These are phyloP conservation scores for Magnaporthiopsis incrustans DNA, from an alignment of 2,329 filamentous ascomycete genomes.

Conservation along the genomic window DNA sequence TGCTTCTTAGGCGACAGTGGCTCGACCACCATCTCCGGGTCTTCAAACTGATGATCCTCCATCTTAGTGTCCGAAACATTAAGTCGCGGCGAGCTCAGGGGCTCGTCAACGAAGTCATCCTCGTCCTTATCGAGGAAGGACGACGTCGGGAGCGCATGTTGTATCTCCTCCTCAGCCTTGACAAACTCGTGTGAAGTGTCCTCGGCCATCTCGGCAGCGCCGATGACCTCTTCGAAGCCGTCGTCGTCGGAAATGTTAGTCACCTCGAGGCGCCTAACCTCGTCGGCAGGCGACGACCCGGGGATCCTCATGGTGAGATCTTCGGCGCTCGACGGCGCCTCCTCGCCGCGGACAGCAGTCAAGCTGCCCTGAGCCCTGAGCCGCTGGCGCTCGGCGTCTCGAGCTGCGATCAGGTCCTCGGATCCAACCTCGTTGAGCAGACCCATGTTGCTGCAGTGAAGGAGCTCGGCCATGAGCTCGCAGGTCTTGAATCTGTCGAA, in stretches of 20 bases:
- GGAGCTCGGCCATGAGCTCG: constrained; percentile 92
- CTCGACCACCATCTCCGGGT: constrained; percentile 47
- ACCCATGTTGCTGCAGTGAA: constrained; percentile 99
- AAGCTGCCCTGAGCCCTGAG: constrained; percentile 72
- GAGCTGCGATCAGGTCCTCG: constrained; percentile 72
- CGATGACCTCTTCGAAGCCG: constrained; percentile 83
- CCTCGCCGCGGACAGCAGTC: constrained; percentile 33
- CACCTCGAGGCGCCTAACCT: constrained; percentile 63
- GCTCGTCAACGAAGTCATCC: constrained; percentile 72
- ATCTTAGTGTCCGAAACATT: constrained; percentile 51
- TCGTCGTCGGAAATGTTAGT: constrained; percentile 82
- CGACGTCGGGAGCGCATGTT: constrained; percentile 19
- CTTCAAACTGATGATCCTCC: constrained; percentile 43
- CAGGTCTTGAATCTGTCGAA: constrained; percentile 99
- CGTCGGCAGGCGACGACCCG: constrained; percentile 46
- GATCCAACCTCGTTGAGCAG: constrained; percentile 86
- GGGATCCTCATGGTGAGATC: constrained; percentile 52
- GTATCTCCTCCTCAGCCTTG: constrained; percentile 49
- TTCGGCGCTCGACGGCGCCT: constrained; percentile 46
- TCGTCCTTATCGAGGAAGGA: constrained; percentile 52
- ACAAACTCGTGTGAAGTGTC: constrained; percentile 63
- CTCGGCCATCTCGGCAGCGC: constrained; percentile 61
- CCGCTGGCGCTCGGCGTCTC: constrained; percentile 74
- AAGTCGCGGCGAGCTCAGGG: constrained; percentile 60
- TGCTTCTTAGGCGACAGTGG: constrained; percentile 47